Conservation (phyloP, 352 stramenopile genomes). For the Globisporangium nagaii region DNA sequence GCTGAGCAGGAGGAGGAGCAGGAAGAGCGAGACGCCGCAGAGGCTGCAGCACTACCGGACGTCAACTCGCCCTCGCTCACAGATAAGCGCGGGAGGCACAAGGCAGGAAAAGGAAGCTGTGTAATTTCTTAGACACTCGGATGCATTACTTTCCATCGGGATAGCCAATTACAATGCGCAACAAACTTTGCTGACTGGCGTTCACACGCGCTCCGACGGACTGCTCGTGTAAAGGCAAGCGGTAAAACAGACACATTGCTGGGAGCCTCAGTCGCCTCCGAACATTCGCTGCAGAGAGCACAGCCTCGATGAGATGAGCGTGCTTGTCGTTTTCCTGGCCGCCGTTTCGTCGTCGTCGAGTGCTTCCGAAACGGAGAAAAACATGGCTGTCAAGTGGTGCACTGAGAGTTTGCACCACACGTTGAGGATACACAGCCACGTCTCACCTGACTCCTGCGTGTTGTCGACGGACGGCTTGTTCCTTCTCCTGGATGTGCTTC, state of each 20-base stretch:
- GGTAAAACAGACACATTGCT: neutral
- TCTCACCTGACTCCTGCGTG: neutral
- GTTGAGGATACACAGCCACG: no score
- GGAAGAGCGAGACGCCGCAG: slow-evolving; percentile 15
- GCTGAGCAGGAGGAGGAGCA: slow-evolving; percentile 54
- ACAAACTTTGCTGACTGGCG: neutral
- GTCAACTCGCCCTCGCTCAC: slow-evolving; percentile 4
- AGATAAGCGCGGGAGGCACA: slow-evolving; percentile 8
- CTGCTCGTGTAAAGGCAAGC: no score
- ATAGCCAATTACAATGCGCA: neutral
- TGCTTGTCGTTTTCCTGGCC: neutral
- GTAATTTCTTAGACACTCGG: slow-evolving; percentile 13
- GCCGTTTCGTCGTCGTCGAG: neutral
- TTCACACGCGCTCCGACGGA: neutral
- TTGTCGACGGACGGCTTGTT: neutral
- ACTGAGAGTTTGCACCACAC: no score
- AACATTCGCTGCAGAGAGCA: slow-evolving; percentile 55
- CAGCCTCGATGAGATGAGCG: slow-evolving; percentile 9
- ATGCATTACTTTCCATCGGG: neutral
- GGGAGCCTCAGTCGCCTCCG: slow-evolving; percentile 3
- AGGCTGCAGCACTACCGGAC: neutral
- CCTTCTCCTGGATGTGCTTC: neutral
- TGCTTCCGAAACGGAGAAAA: no score
- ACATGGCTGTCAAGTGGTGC: no score
- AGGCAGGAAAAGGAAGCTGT: slow-evolving; percentile 13